Evolutionary conservation across 2,329 filamentous ascomycete species (phyloP), one percentile per base, ranked within the genome.

Genomic region (Trichoderma arundinaceum): DNA sequence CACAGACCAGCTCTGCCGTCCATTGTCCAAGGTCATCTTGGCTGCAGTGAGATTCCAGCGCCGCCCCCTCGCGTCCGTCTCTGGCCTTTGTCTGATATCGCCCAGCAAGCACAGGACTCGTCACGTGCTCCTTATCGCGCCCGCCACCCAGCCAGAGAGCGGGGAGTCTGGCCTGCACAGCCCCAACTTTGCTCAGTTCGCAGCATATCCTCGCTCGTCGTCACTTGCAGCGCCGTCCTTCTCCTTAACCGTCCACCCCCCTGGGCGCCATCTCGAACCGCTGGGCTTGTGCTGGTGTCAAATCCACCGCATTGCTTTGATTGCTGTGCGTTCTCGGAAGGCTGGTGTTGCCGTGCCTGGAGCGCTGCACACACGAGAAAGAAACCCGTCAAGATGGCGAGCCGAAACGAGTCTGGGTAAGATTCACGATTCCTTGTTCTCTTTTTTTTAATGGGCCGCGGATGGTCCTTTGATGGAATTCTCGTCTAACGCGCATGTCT

Each of bases 121-220:
- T 66, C 65, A 66, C 65, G 65, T 66, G 65, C 52, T 64, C 53
- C 44, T 57, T 35, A 64, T 57, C 65, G 64, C 53, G 17, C 51
- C 64, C 64, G 65, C 65, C 65, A 54, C 57, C 58, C 57, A 33
- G 46, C 64, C 64, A 32, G 54, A 56, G 64, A 66, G 65, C 59
- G 65, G 60, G 65, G 65, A 66, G 65, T 64, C 65, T 66, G 65
- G 59, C 65, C 53, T 67, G 46, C 65, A 67, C 65, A 65, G 65
- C 65, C 65, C 65, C 65, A 60, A 64, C 61, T 59, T 38, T 49
- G 61, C 61, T 65, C 65, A 53, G 64, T 41, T 49, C 43, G 61
- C 19, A 59, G 58, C 54, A 57, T 54, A 54, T 60, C 38, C 38
- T 66, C 58, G 58, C 60, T 67, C 62, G 61, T 32, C 44, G 65